These are phyloP conservation scores for Eimeria zaria DNA, from an alignment of 169 alveolate species.

Conservation along the genomic window DNA sequence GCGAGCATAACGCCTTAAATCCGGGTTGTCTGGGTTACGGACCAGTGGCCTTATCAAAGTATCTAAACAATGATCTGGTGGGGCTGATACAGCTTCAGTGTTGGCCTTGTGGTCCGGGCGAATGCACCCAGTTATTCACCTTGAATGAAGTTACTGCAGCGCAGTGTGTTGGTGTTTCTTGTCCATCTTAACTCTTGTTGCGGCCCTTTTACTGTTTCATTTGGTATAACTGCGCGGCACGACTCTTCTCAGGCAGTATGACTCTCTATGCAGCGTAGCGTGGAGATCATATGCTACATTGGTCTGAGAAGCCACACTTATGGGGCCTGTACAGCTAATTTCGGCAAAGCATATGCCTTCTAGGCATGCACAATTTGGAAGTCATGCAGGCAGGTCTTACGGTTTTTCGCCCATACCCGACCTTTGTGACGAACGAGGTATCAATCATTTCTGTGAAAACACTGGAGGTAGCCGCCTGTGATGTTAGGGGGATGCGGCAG, in stretches of 20 bases:
- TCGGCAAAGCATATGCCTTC: background rate
- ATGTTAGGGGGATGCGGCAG: background rate
- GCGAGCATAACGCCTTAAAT: background rate
- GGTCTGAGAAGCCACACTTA: background rate
- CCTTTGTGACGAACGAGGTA: background rate
- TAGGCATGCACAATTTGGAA: background rate
- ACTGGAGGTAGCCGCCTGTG: background rate
- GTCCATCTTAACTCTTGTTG: background rate
- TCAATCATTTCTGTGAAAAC: background rate
- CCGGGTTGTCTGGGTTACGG: background rate
- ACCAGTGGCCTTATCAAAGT: background rate
- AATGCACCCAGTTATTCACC: background rate
- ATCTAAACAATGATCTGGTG: background rate
- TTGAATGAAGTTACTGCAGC: background rate
- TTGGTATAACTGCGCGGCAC: background rate
- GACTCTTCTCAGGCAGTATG: background rate
- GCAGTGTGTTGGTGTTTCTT: background rate
- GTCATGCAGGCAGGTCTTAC: background rate
- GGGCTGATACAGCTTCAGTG: background rate
- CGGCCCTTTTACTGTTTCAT: background rate
- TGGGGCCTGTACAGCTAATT: background rate
- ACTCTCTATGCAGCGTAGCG: background rate
- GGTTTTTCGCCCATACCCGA: background rate
- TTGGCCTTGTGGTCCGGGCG: background rate
- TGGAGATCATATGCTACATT: background rate